Evolutionary conservation across 1,284 basidiomycete species (phyloP).

Genomic region (Sphagnurus paluster): DNA sequence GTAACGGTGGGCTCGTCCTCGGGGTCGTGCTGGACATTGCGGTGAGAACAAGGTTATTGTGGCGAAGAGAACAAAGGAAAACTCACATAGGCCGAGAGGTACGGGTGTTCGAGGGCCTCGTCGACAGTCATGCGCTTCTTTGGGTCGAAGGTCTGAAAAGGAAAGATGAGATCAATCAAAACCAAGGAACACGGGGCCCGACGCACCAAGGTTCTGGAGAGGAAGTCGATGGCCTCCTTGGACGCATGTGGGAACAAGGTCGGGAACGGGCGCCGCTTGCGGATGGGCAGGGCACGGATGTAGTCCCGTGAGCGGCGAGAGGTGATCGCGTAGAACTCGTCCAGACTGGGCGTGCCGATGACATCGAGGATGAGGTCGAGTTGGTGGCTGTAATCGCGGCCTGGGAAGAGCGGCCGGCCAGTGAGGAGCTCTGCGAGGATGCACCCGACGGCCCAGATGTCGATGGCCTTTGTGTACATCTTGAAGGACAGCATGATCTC

Average conservation of each 20-base stretch:
- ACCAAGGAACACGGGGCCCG: slow-evolving; percentile 7
- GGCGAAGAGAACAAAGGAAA: not conserved
- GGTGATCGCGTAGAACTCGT: slow-evolving; percentile 91
- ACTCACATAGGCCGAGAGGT: slow-evolving; percentile 60
- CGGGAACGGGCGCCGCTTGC: slow-evolving; percentile 78
- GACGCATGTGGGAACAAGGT: slow-evolving; percentile 86
- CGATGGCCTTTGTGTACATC: slow-evolving; percentile 93
- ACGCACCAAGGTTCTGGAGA: slow-evolving; percentile 77
- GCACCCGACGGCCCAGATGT: slow-evolving; percentile 96
- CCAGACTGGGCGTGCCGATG: slow-evolving; percentile 80
- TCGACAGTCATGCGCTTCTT: slow-evolving; percentile 85
- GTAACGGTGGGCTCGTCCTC: slow-evolving; percentile 79
- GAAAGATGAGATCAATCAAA: slow-evolving; percentile 5
- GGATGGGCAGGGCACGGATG: slow-evolving; percentile 86
- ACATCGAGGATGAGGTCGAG: slow-evolving; percentile 90
- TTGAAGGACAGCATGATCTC: slow-evolving; percentile 98
- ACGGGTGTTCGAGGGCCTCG: slow-evolving; percentile 82
- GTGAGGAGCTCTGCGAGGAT: slow-evolving; percentile 97
- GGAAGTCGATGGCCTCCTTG: slow-evolving; percentile 79
- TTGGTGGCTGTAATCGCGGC: slow-evolving; percentile 96
- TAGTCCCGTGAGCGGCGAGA: slow-evolving; percentile 87
- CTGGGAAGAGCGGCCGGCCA: slow-evolving; percentile 93
- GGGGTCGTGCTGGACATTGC: slow-evolving; percentile 70
- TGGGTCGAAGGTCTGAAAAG: slow-evolving; percentile 76
- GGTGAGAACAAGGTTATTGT: not conserved